These are phyloP conservation scores for Zhuliangozyma blackwelliae DNA, from an alignment of 1,139 yeast species.

Conservation along the genomic window DNA sequence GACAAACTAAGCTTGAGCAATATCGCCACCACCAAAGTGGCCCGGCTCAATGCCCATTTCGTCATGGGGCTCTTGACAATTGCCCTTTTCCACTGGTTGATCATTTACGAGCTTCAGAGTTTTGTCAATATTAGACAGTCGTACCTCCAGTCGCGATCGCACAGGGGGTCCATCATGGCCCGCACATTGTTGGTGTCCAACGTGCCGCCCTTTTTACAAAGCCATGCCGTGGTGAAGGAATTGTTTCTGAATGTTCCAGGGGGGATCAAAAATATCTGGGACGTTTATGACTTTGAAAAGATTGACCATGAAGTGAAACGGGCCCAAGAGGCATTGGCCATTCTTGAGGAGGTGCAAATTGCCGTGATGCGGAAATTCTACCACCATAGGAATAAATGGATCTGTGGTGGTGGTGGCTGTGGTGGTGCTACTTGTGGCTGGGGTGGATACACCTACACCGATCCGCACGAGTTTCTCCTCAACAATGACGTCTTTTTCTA, in stretches of 20 bases:
- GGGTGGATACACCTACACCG: not conserved
- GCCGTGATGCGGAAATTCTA: slow-evolving; percentile 13
- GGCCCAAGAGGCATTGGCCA: slow-evolving; percentile 28
- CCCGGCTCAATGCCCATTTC: slow-evolving; percentile 50
- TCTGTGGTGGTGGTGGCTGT: not conserved
- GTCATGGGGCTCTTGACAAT: slow-evolving; percentile 49
- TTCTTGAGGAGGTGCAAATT: slow-evolving; percentile 35
- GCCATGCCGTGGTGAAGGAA: slow-evolving; percentile 19
- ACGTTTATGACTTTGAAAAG: slow-evolving; percentile 40
- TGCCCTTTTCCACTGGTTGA: slow-evolving; percentile 48
- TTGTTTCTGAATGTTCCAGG: slow-evolving; percentile 38
- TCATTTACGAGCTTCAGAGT: slow-evolving; percentile 47
- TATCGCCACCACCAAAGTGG: slow-evolving; percentile 44
- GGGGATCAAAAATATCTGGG: slow-evolving; percentile 48
- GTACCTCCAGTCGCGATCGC: slow-evolving; percentile 25
- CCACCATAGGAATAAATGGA: slow-evolving; percentile 1
- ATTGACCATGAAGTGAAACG: slow-evolving; percentile 26
- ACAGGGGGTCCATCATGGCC: slow-evolving; percentile 22
- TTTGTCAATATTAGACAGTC: slow-evolving; percentile 43
- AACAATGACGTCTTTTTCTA: slow-evolving; percentile 17
- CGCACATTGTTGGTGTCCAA: slow-evolving; percentile 47
- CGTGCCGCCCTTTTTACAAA: slow-evolving; percentile 37
- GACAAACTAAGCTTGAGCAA: slow-evolving; percentile 62
- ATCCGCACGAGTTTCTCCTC: slow-evolving; percentile 1
- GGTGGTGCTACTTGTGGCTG: not conserved